Evolutionary conservation across 768 basidiomycete genomes (phyloP), one percentile per base, ranked within the genome.

Genomic region (Lactifluus piperatus): DNA sequence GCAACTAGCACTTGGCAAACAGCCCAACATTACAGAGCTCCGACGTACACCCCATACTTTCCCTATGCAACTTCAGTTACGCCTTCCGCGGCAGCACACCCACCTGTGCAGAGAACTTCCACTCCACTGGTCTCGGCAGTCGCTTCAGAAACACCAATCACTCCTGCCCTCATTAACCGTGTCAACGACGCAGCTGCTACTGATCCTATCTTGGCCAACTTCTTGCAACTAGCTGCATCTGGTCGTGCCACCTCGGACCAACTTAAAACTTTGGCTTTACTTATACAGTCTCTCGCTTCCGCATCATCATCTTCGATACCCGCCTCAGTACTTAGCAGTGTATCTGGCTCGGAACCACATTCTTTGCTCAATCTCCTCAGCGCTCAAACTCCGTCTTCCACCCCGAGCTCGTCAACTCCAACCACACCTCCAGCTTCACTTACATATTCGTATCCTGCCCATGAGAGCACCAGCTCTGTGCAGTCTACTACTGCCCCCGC

Each of bases 261-360:
- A 67, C 71, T 85, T 26, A 80, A 85, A 70, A 81, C 81, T 5
- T 80, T 90, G 24, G 84, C 83, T 26, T 69, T 84, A n/a, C 76
- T 88, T n/a, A 84, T 91, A 41, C 84, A 85, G 60, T 83, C 86
- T 24, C 67, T 89, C 45, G 79, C 83, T 26, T 72, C 68, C 67
- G 59, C 45, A 27, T 62, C 56, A 27, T 66, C 64, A 4, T 44
- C 51, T 30, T 30, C 47, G 10, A 48, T 56, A 7, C 22, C 58
- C 2, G 18, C 48, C 9, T 41, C 16, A 52, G 49, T 11, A 11
- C 50, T 43, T 37, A 27, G 44, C 43, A 48, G 22, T 50, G 14
- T 60, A 30, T 47, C 62, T 22, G 55, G 48, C 39, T 14, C 51
- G 9, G 49, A 57, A 3, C 37, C 52, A n/a, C 55, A 29, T 47